Evolutionary conservation across 441 rosid species (phyloP).

Genomic region (Arabidopsis hybrid): DNA sequence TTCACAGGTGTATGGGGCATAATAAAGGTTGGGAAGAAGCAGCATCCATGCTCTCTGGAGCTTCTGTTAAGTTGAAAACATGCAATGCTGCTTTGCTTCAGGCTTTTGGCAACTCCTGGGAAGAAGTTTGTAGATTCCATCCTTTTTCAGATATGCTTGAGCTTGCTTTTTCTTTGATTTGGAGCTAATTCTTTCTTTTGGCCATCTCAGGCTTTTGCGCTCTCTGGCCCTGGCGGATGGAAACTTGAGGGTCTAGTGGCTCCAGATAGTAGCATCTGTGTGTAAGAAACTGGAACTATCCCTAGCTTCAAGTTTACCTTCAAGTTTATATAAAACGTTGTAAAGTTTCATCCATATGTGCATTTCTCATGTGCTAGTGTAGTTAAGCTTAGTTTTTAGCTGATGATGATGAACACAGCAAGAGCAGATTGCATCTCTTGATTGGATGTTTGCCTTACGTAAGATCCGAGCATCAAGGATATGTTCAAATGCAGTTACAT

Average conservation of each 20-base stretch:
- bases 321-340: not conserved
- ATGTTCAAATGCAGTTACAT: slow-evolving; percentile 25
- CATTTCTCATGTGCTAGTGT: not conserved
- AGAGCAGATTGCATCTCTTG: slow-evolving; percentile 18
- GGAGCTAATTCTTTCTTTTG: slow-evolving; percentile 33
- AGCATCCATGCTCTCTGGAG: slow-evolving; percentile 83
- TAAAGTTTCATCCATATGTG: slow-evolving; percentile 19
- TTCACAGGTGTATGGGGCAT: slow-evolving; percentile 95
- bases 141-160: not conserved
- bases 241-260: slow-evolving; percentile 83
- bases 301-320: slow-evolving; percentile 10
- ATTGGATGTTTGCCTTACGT: slow-evolving; percentile 27
- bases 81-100: slow-evolving; percentile 98
- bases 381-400: slow-evolving; percentile 23
- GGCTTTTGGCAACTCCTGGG: slow-evolving; percentile 90
- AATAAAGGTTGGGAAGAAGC: slow-evolving; percentile 99
- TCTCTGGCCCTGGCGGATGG: slow-evolving; percentile 95
- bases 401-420: slow-evolving; percentile 14
- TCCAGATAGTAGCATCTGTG: slow-evolving; percentile 55
- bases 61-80: slow-evolving; percentile 76
- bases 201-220: slow-evolving; percentile 69
- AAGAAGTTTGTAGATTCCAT: slow-evolving; percentile 63
- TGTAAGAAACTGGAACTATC: slow-evolving; percentile 25
- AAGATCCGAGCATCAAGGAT: slow-evolving; percentile 9
- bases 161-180: not conserved